Evolutionary conservation across 495 filamentous ascomycete species (phyloP), one percentile per base, ranked within the genome.

Genomic region (Aspergillus homomorphus): DNA sequence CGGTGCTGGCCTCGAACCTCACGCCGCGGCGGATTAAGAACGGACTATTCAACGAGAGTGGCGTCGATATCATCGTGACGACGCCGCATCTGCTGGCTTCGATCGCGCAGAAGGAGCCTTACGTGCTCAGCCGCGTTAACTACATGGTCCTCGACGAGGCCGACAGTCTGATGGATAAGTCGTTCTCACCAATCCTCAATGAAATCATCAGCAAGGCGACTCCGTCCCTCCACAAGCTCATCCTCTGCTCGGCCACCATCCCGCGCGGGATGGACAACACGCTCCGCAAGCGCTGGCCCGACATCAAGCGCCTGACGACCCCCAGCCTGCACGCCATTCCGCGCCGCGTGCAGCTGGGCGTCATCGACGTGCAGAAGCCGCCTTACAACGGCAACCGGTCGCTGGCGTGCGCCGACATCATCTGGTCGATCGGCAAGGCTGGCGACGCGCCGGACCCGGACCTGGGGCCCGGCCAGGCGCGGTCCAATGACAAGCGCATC

Each of bases 201-300:
- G 80, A 83, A 49, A 87, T 98, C 58, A 82, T 98, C 59, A 87
- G 92, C 66, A 86, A 88, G 60, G 80, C 82, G 3, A 78, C 84
- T 2, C 87, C 91, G 1, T 91, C 89, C 0, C 79, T 98, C 9
- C 83, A 88, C 58, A 91, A 96, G 66, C 80, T 98, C n/a, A 83
- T 98, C 21, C 84, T 98, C 56, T 98, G 94, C 78, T 98, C 94
- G 3, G 94, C 94, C 58, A 98, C 94, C 14, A 98, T 98, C 60
- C 94, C 94, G 1, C 84, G 85, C 54, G 88, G 89, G 65, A 82
- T 98, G 4, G 93, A 98, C 71, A 84, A 78, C 52, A 89, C 87
- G 66, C 81, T 98, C n/a, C 82, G 81, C 49, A 84, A 85, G 54
- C 83, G 85, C 52, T 97, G 91, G 73, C 93, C 94, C 8, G 79